Evolutionary conservation across 139 green algal genomes (phyloP).

Genomic region (Eudorina sp.): DNA sequence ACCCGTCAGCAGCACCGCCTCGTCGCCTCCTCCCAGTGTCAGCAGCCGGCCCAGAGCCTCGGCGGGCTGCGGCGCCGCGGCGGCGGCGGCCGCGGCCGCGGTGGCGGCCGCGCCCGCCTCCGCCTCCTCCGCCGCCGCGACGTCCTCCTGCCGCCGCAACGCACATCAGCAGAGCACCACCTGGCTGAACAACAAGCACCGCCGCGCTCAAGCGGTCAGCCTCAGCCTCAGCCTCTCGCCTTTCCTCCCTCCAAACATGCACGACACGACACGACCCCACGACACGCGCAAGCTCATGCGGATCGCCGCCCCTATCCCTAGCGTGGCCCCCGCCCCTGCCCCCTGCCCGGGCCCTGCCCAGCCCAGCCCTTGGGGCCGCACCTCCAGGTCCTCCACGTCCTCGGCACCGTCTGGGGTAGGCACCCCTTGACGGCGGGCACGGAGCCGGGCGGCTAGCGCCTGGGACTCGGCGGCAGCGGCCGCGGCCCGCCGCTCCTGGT

Average conservation of each 20-base stretch:
- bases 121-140: constrained; percentile 37
- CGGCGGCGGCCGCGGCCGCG: neutral
- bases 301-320: too few species aligned
- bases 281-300: too few species aligned
- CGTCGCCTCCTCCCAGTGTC: constrained; percentile 55
- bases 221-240: too few species aligned
- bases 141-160: neutral
- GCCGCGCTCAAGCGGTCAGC: too few species aligned
- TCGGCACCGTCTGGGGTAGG: neutral
- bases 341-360: too few species aligned
- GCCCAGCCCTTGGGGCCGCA: too few species aligned
- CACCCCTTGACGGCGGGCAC: neutral
- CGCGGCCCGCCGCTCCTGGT: constrained; percentile 11
- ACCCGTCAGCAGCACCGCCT: constrained; percentile 59
- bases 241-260: too few species aligned
- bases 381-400: neutral
- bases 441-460: constrained; percentile 10
- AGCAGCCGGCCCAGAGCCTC: constrained; percentile 52
- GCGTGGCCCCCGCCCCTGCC: too few species aligned
- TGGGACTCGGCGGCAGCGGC: neutral
- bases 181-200: too few species aligned
- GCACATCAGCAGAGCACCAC: neutral
- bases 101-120: neutral
- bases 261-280: too few species aligned
- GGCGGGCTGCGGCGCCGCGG: neutral